phyloP scores from a whole-genome alignment of 495 filamentous ascomycete species.

The Podospora sp. region DNA sequence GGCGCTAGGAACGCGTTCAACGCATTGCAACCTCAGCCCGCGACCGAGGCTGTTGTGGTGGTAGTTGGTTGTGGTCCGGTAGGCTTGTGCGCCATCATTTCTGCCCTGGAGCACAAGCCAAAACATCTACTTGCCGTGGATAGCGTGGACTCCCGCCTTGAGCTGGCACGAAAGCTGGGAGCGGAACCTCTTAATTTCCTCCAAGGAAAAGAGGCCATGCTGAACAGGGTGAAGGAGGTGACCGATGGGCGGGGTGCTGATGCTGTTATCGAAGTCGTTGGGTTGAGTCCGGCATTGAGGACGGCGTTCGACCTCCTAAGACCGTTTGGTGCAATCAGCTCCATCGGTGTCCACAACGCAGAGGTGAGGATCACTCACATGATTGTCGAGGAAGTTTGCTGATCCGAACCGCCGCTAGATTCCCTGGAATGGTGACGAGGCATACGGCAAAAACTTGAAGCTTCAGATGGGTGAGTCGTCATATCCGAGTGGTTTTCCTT shows the following conservation, averaged over 20 bases:
- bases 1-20: conserved; percentile 83
- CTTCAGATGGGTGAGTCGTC: no score
- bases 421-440: conserved; percentile 80
- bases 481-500: no score
- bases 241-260: conserved; percentile 88
- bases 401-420: conserved; percentile 54
- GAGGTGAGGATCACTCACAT: conserved; percentile 57
- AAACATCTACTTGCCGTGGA: conserved; percentile 86
- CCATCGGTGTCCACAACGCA: conserved; percentile 90
- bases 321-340: conserved; percentile 84
- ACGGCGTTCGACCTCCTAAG: conserved; percentile 84
- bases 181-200: conserved; percentile 86
- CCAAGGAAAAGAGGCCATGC: conserved; percentile 64
- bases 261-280: conserved; percentile 90
- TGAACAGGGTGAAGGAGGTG: conserved; percentile 70
- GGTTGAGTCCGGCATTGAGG: conserved; percentile 76
- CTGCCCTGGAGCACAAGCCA: conserved; percentile 77
- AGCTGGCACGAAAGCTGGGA: conserved; percentile 74
- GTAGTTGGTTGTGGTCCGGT: conserved; percentile 89
- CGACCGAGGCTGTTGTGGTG: conserved; percentile 72
- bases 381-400: conserved; percentile 11
- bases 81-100: conserved; percentile 84
- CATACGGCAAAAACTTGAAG: conserved; percentile 85
- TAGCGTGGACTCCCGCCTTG: conserved; percentile 74
- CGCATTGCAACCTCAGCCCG: conserved; percentile 59